Percentiles rank a stretch among this genome's conserved stretches.
phyloP scores from a whole-genome alignment of 192 early-diverging fungal genomes.

The Dissophora globulifera region DNA sequence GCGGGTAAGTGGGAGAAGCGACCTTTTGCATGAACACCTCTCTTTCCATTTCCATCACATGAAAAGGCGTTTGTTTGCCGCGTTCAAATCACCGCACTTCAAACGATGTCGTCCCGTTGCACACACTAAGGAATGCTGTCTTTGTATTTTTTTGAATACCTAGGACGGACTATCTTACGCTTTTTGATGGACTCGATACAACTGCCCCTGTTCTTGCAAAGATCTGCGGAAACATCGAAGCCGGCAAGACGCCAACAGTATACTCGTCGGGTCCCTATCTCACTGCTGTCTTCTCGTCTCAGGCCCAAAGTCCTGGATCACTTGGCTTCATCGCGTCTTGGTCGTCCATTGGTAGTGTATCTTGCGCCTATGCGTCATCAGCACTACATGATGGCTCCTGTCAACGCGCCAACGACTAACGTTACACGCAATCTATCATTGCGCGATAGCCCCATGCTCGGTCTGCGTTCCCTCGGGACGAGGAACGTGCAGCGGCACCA shows the following conservation, averaged over 20 bases:
- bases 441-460: slow-evolving; percentile 33
- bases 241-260: slow-evolving; percentile 9
- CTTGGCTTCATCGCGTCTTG: slow-evolving; percentile 33
- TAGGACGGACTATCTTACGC: slow-evolving; percentile 48
- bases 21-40: too few species aligned
- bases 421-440: too few species aligned
- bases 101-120: too few species aligned
- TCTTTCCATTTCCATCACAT: too few species aligned
- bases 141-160: neutral
- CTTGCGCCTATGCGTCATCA: too few species aligned
- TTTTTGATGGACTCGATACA: slow-evolving; percentile 43
- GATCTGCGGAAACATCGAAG: slow-evolving; percentile 32
- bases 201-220: slow-evolving; percentile 35
- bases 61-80: too few species aligned
- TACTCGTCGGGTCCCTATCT: slow-evolving; percentile 38
- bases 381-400: too few species aligned
- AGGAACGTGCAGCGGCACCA: slow-evolving; percentile 35
- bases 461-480: slow-evolving; percentile 16
- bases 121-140: neutral
- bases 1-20: slow-evolving; percentile 42
- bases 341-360: slow-evolving; percentile 34
- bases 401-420: too few species aligned
- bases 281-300: slow-evolving; percentile 33
- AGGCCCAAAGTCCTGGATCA: slow-evolving; percentile 16
- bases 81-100: too few species aligned